Conservation (phyloP, 495 filamentous ascomycete genomes). For the Hypoxylon subgilvum region DNA sequence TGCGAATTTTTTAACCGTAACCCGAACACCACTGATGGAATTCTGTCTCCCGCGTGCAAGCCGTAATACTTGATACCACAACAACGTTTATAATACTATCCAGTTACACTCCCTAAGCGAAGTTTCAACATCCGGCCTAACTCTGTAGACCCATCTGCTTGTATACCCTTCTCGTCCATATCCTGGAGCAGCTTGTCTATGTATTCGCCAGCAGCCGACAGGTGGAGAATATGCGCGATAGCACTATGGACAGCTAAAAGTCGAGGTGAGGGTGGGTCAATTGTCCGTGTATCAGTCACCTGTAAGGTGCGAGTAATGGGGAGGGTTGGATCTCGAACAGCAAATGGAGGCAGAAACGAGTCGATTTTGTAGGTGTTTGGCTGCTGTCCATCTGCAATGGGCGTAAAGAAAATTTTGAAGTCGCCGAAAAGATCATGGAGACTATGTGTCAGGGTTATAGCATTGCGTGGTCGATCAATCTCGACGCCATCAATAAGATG, state of each 20-base stretch:
- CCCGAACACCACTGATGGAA: no score
- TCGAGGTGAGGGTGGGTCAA: conserved; percentile 43
- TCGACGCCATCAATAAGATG: conserved; percentile 34
- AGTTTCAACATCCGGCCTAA: conserved; percentile 20
- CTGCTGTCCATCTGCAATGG: conserved; percentile 13
- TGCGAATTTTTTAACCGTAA: no score
- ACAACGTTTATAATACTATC: no score
- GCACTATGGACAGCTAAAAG: conserved; percentile 43
- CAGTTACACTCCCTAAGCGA: conserved; percentile 27
- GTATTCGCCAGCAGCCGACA: conserved; percentile 42
- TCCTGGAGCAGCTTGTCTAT: conserved; percentile 41
- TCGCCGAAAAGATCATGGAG: conserved; percentile 34
- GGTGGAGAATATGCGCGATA: conserved; percentile 47
- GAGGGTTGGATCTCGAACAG: not conserved
- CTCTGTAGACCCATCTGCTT: conserved; percentile 38
- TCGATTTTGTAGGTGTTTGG: conserved; percentile 35
- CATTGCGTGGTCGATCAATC: conserved; percentile 37
- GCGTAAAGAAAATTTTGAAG: conserved; percentile 37
- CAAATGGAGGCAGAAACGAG: conserved; percentile 8
- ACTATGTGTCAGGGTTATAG: conserved; percentile 30
- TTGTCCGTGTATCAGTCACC: conserved; percentile 34
- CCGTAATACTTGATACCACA: no score
- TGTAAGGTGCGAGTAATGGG: conserved; percentile 29
- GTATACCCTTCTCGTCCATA: conserved; percentile 36
- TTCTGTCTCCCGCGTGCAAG: no score